These are phyloP conservation scores for Candida mattraensis DNA, from an alignment of 805 yeast species.

Conservation along the genomic window DNA sequence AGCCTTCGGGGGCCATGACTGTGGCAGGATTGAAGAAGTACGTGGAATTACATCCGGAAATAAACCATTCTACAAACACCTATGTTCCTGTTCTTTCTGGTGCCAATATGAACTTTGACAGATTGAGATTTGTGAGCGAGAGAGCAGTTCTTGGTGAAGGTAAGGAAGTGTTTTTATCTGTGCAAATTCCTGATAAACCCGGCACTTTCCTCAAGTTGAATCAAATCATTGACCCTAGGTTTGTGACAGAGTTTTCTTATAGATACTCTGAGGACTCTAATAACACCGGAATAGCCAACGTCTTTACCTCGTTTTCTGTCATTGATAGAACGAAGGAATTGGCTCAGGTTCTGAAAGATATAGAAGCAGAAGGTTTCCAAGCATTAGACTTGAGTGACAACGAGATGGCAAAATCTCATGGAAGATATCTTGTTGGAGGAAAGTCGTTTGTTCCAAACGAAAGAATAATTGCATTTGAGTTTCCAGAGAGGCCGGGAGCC, in stretches of 20 bases:
- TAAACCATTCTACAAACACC: slow-evolving; percentile 66
- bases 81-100: slow-evolving; percentile 90
- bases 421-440: slow-evolving; percentile 95
- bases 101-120: slow-evolving; percentile 97
- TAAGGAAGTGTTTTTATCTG: slow-evolving; percentile 87
- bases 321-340: slow-evolving; percentile 74
- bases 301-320: slow-evolving; percentile 87
- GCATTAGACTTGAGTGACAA: slow-evolving; percentile 88
- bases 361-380: slow-evolving; percentile 63
- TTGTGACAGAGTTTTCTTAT: slow-evolving; percentile 92
- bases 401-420: slow-evolving; percentile 94
- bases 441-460: slow-evolving; percentile 72
- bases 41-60: slow-evolving; percentile 63
- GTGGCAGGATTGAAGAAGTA: slow-evolving; percentile 94
- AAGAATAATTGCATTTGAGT: slow-evolving; percentile 79
- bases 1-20: slow-evolving; percentile 95
- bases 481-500: slow-evolving; percentile 98
- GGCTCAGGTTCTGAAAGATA: slow-evolving; percentile 54
- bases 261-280: slow-evolving; percentile 55
- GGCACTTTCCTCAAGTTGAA: slow-evolving; percentile 86
- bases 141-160: slow-evolving; percentile 99
- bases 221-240: slow-evolving; percentile 77
- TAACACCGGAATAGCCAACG: slow-evolving; percentile 56
- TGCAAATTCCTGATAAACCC: slow-evolving; percentile 88
- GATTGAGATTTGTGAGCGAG: slow-evolving; percentile 93